Base-by-base conservation (phyloP, 768 basidiomycete species). In the Sarcodon aspratus region DNA sequence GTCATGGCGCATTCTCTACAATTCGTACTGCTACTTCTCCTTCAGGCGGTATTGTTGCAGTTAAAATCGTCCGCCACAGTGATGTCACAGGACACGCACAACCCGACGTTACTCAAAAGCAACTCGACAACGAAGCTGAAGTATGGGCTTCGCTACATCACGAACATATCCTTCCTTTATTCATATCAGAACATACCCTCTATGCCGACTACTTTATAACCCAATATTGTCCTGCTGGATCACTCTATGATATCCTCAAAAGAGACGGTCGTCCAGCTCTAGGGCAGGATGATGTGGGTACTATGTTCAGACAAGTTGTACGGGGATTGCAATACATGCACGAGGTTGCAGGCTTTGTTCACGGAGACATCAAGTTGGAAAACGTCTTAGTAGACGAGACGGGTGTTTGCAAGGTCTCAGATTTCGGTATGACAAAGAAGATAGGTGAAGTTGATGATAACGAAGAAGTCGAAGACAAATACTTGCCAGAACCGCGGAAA, bases 281-380 rank as follows among this genome's bases (percentile, higher is more conserved):
- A 21, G 75, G 76, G 13, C 82, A 80, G 50, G 87, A 90, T 55
- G 87, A 89, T 58, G 82, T 75, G 3, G 86, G 86, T 46, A 83
- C 80, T 72, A 80, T 90, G 76, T 90, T 93, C 61, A 74, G 82
- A 48, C 89, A 94, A 70, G 75, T 94, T 55, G 86, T 89, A 46
- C 70, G 83, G 48, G 90, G 87, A 15, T 65, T 93, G 59, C 75
- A 79, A 47, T 93, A 93, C 66, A 65, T 95, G 60, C 91, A 95
- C 63, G 78, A 83, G 50, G 75, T 77, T 37, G 83, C 80, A 27
- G 66, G 74, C 7, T 78, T 85, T 56, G 85, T 94, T 48, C 95
- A 99, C 68, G 78, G 92, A 57, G 96, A 99, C 67, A 70, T 99
- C 63, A 99, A 99, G 69, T 78, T 96, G 51, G 96, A 98, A 67